phyloP scores from a whole-genome alignment of 2,329 filamentous ascomycete species.

The Fusarium verrucosum region DNA sequence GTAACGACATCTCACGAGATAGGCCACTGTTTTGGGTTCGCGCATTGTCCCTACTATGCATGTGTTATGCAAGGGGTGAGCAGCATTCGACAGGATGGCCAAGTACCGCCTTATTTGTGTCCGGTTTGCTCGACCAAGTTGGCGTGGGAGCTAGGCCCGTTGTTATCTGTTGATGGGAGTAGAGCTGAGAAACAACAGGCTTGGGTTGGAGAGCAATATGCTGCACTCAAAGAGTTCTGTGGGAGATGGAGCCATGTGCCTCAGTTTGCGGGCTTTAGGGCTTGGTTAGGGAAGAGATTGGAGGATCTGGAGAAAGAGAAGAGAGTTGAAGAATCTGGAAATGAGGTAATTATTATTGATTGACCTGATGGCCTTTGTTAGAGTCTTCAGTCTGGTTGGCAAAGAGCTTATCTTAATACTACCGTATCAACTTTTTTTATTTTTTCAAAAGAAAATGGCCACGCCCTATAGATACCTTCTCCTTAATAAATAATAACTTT shows the following conservation, averaged over 20 bases:
- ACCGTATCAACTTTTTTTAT: too few relatives aligned
- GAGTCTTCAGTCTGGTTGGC: background rate
- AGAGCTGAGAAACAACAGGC: constrained; percentile 4
- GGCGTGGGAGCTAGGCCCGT: constrained; percentile 29
- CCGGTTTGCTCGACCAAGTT: constrained; percentile 68
- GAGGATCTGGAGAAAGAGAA: constrained; percentile 1
- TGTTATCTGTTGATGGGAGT: constrained; percentile 31
- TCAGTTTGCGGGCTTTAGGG: constrained; percentile 57
- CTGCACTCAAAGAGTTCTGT: constrained; percentile 55
- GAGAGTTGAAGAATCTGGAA: background rate
- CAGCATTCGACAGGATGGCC: constrained; percentile 64
- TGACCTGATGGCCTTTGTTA: background rate
- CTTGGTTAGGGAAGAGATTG: constrained; percentile 52
- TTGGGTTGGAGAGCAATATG: constrained; percentile 50
- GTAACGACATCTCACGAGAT: constrained; percentile 72
- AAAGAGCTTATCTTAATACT: background rate
- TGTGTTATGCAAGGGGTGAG: constrained; percentile 71
- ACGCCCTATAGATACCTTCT: too few relatives aligned
- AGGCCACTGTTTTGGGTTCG: constrained; percentile 73
- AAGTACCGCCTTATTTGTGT: constrained; percentile 72
- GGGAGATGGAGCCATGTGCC: constrained; percentile 50
- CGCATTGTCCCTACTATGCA: constrained; percentile 71
- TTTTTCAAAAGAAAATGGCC: too few relatives aligned
- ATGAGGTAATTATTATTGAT: background rate
- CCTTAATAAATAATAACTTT: too few relatives aligned